Percentiles rank a stretch among this genome's conserved stretches.
These are phyloP conservation scores for Phytophthora foliorum DNA, from an alignment of 352 stramenopile genomes.

Conservation along the genomic window DNA sequence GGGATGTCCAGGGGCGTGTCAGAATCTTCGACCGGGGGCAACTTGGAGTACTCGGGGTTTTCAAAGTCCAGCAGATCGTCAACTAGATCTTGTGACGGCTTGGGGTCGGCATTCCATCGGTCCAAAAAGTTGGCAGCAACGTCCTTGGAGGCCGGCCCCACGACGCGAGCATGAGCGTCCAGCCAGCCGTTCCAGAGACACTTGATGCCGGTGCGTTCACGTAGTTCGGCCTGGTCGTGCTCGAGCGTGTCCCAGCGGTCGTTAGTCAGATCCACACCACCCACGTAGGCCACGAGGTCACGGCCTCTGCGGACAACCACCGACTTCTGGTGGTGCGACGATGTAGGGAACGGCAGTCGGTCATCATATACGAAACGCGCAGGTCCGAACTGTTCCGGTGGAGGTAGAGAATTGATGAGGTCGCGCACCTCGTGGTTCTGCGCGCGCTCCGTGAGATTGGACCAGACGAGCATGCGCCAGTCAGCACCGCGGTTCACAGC, in stretches of 20 bases:
- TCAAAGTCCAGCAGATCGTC: constrained; percentile 64
- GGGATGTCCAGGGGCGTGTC: constrained; percentile 15
- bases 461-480: constrained; percentile 69
- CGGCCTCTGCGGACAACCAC: constrained; percentile 57
- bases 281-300: constrained; percentile 56
- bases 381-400: constrained; percentile 35
- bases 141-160: constrained; percentile 56
- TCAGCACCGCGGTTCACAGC: constrained; percentile 50
- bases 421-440: constrained; percentile 70
- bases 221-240: constrained; percentile 59
- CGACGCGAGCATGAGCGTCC: constrained; percentile 59
- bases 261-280: constrained; percentile 62
- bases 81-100: constrained; percentile 50
- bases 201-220: constrained; percentile 51
- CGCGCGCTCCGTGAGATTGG: constrained; percentile 62
- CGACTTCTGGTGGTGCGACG: constrained; percentile 79
- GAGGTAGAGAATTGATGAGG: constrained; percentile 57
- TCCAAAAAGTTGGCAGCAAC: constrained; percentile 73
- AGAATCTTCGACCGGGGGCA: constrained; percentile 26
- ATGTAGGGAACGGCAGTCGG: constrained; percentile 62
- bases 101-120: constrained; percentile 61
- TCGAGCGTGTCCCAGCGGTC: constrained; percentile 72
- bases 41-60: constrained; percentile 43
- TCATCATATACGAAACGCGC: constrained; percentile 72
- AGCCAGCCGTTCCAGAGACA: constrained; percentile 64